These are phyloP conservation scores for Anisogramma anomala DNA, from an alignment of 2,329 filamentous ascomycete species.

Conservation along the genomic window DNA sequence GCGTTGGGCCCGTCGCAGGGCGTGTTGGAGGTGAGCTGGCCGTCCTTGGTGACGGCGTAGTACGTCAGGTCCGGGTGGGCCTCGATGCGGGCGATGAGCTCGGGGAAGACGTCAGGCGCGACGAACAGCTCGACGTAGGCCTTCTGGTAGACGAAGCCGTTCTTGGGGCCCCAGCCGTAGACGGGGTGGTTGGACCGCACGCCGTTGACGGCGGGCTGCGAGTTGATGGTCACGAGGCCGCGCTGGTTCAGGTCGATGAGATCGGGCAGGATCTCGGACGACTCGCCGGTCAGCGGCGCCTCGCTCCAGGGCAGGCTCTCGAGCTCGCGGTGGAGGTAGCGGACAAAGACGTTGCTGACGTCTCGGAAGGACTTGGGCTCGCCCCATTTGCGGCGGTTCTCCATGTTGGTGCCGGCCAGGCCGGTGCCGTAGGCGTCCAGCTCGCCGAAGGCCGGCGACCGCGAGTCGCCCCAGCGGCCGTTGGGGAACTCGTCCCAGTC, in stretches of 20 bases:
- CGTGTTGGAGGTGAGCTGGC: conserved; percentile 68
- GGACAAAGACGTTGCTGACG: conserved; percentile 68
- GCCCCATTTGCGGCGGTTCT: conserved; percentile 79
- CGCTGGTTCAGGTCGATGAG: conserved; percentile 65
- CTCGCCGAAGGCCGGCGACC: conserved; percentile 87
- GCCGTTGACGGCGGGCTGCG: conserved; percentile 87
- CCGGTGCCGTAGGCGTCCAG: conserved; percentile 98
- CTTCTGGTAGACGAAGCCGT: conserved; percentile 96
- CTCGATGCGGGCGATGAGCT: conserved; percentile 47
- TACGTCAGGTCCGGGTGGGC: conserved; percentile 63
- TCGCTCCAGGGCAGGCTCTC: conserved; percentile 88
- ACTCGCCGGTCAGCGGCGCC: conserved; percentile 75
- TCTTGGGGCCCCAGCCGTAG: conserved; percentile 86
- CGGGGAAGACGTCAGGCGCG: conserved; percentile 56
- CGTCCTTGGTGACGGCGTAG: conserved; percentile 69
- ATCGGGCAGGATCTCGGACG: conserved; percentile 63
- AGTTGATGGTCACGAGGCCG: conserved; percentile 95
- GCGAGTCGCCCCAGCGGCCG: conserved; percentile 85
- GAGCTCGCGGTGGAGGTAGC: conserved; percentile 69
- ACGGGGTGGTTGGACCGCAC: conserved; percentile 61
- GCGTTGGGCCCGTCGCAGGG: conserved; percentile 47
- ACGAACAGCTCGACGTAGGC: conserved; percentile 96
- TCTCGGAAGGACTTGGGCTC: conserved; percentile 58
- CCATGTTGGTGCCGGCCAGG: conserved; percentile 75
- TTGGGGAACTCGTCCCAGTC: conserved; percentile 99